Percentiles rank a stretch among this genome's conserved stretches.
Conservation (phyloP, 768 basidiomycete species). For the Tylopilus cervinicoccineus region DNA sequence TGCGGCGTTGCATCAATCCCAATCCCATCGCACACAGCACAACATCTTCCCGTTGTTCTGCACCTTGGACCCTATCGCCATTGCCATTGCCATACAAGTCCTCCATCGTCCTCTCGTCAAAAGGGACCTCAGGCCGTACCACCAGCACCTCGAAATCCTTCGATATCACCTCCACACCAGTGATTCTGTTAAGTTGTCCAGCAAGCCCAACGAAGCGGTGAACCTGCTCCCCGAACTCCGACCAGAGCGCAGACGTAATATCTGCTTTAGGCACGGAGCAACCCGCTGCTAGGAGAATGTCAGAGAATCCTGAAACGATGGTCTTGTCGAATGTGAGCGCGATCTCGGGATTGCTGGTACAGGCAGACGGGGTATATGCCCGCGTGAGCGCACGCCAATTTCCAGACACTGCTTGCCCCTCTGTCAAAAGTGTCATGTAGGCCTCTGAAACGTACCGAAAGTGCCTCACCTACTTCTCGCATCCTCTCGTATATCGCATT, state of each 20-base stretch:
- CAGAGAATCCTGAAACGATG: conserved; percentile 20
- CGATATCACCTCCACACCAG: conserved; percentile 21
- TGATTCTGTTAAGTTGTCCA: conserved; percentile 38
- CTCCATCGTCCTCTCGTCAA: conserved; percentile 18
- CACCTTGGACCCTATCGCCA: conserved; percentile 3
- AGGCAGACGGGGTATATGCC: conserved; percentile 10
- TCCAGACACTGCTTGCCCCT: conserved; percentile 39
- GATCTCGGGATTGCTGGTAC: conserved; percentile 15
- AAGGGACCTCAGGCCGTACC: conserved; percentile 8
- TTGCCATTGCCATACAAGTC: conserved; percentile 25
- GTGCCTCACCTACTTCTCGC: conserved; percentile 31
- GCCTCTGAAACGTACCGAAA: not conserved
- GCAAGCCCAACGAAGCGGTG: conserved; percentile 41
- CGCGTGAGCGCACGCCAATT: conserved; percentile 41
- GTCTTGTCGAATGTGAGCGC: conserved; percentile 2
- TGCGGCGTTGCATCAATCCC: conserved; percentile 27
- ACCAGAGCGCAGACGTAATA: conserved; percentile 37
- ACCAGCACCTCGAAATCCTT: conserved; percentile 25
- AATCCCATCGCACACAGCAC: conserved; percentile 35
- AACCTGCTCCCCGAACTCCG: conserved; percentile 40
- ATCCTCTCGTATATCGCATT: conserved; percentile 31
- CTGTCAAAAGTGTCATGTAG: conserved; percentile 21
- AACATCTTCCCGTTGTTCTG: not conserved
- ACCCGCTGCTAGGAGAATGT: conserved; percentile 27
- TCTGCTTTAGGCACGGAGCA: conserved; percentile 14